Evolutionary conservation across 148 eudicot genomes (phyloP), one percentile per base, ranked within the genome.

Genomic region (Agrostemma githago): DNA sequence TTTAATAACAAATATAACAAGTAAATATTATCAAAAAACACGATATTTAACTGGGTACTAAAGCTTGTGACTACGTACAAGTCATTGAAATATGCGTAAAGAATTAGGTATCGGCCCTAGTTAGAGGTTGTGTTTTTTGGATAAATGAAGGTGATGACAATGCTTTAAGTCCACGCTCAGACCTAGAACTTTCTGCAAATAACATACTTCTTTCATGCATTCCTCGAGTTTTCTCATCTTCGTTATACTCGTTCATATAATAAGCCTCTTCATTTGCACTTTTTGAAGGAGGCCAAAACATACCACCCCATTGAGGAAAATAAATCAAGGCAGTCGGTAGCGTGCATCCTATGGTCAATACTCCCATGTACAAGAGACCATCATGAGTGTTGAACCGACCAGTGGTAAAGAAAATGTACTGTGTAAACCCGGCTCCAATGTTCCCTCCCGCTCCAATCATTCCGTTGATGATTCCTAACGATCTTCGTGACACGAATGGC

Each of bases 381-480:
- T 65, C 37, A 14, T 51, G 43, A 6, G 63, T 57, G 20, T 7
- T 68, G 11, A 43, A 68, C 10, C 4, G 34, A 43, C 51, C 34
- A 2, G 56, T 6, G 1, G 71, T 68, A 5, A 68, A 68, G 38
- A 68, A 68, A 19, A 68, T 17, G 3, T 43, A 44, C 46, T 68
- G 71, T 0, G 71, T 68, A 65, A 88, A 41, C 1, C 86, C 89
- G 0, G 89, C 56, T 4, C 88, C 89, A 8, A 88, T 75, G 72
- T 86, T 88, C 6, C 89, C 89, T 0, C 91, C 89, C 0, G 88
- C 92, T 0, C 92, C 89, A 0, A 86, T 74, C 63, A 88, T 72
- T 1, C 92, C 88, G 0, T 88, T 84, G 19, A 88, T 88, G 34
- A 86, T 71, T 43, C 89, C 88, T 0, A 84, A 74, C 1, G 89